Conservation (phyloP, 169 alveolate genomes). For the Plasmodium chabaudi region DNA sequence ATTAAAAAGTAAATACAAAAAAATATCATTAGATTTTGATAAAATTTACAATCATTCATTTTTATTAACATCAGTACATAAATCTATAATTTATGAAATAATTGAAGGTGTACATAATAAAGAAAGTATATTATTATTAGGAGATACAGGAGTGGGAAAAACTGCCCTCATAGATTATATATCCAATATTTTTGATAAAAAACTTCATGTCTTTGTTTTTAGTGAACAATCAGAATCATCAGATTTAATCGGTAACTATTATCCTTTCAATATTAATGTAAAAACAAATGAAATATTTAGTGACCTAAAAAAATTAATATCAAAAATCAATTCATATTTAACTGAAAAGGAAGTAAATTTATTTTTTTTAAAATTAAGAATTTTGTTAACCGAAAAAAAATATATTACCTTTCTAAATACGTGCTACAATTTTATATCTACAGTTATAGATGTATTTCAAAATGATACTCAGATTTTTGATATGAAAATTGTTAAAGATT, state of each 20-base stretch:
- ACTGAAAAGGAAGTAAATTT: conserved; percentile 23
- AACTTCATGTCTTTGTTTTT: conserved; percentile 94
- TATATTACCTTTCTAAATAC: conserved; percentile 68
- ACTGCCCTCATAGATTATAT: conserved; percentile 95
- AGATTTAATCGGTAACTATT: conserved; percentile 92
- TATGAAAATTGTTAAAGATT: conserved; percentile 34
- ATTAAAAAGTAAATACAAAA: conserved; percentile 3
- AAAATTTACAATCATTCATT: conserved; percentile 40
- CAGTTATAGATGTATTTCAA: conserved; percentile 16
- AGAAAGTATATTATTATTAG: conserved; percentile 97
- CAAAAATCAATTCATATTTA: conserved; percentile 1
- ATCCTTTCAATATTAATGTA: conserved; percentile 80
- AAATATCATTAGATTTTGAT: conserved; percentile 16
- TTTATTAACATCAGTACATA: conserved; percentile 82
- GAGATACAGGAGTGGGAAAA: conserved; percentile 99
- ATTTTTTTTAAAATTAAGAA: conserved; percentile 47
- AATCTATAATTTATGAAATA: conserved; percentile 88
- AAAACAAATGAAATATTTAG: conserved; percentile 55
- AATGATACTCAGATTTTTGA: conserved; percentile 36
- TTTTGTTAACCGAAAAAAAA: conserved; percentile 53
- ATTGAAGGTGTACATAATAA: conserved; percentile 86
- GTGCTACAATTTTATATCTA: conserved; percentile 31
- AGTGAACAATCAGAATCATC: conserved; percentile 93
- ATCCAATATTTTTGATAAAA: conserved; percentile 89
- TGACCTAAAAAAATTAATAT: conserved; percentile 25